Conservation (phyloP, 768 basidiomycete genomes). For the Boletus rubroflammeus region DNA sequence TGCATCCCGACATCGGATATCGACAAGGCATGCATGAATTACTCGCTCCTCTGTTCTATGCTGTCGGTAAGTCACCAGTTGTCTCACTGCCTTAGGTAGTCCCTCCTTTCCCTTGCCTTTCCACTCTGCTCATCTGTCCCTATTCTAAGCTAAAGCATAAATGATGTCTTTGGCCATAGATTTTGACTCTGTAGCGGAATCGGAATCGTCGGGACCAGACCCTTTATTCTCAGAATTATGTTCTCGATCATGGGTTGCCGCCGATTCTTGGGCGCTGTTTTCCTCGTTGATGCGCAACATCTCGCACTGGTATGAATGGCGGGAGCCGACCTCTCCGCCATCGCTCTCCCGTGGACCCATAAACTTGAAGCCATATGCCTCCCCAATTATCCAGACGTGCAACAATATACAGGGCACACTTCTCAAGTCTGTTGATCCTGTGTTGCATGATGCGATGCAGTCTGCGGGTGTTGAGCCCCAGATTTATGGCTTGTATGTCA, state of each 20-base stretch:
- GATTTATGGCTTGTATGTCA: slow-evolving; percentile 87
- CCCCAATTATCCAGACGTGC: slow-evolving; percentile 85
- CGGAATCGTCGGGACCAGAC: slow-evolving; percentile 30
- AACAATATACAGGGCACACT: slow-evolving; percentile 72
- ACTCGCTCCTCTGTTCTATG: slow-evolving; percentile 82
- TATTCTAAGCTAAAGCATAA: slow-evolving; percentile 26
- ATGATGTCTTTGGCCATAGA: slow-evolving; percentile 44
- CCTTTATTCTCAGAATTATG: slow-evolving; percentile 55
- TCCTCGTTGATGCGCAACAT: slow-evolving; percentile 71
- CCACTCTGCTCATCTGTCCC: slow-evolving; percentile 12
- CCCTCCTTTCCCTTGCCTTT: slow-evolving; percentile 6
- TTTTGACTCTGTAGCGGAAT: slow-evolving; percentile 64
- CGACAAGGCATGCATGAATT: slow-evolving; percentile 99
- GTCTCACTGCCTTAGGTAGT: neutral
- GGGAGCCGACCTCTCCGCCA: slow-evolving; percentile 35
- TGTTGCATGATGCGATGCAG: slow-evolving; percentile 72
- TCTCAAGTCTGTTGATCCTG: slow-evolving; percentile 75
- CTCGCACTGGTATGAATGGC: slow-evolving; percentile 80
- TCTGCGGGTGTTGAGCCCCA: slow-evolving; percentile 89
- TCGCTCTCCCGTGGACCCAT: slow-evolving; percentile 37
- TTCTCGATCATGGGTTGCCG: slow-evolving; percentile 65
- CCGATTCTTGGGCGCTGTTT: slow-evolving; percentile 89
- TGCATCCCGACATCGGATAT: slow-evolving; percentile 83
- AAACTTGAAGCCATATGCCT: slow-evolving; percentile 61
- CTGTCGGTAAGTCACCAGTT: slow-evolving; percentile 32